phyloP scores from a whole-genome alignment of 2,329 filamentous ascomycete genomes.

The Rhynchosporium agropyri region DNA sequence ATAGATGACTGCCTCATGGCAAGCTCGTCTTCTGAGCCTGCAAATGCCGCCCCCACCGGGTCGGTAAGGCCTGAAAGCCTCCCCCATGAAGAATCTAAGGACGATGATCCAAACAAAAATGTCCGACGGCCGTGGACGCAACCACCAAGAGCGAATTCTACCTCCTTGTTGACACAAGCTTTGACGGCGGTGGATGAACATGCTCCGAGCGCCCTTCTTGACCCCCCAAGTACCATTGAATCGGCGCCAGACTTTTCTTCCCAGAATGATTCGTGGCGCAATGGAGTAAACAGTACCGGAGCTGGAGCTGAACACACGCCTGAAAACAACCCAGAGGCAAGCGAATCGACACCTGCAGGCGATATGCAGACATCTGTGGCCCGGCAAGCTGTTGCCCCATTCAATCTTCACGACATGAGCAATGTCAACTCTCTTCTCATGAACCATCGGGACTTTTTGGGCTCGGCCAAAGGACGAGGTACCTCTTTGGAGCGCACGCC shows the following conservation, averaged over 20 bases:
- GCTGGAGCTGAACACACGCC: slow-evolving; percentile 16
- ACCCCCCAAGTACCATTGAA: slow-evolving; percentile 5
- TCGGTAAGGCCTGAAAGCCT: slow-evolving; percentile 38
- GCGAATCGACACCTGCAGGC: slow-evolving; percentile 19
- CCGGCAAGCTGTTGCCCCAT: slow-evolving; percentile 21
- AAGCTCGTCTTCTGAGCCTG: slow-evolving; percentile 40
- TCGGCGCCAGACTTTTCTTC: not conserved
- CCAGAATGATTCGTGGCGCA: slow-evolving; percentile 23
- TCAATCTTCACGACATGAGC: slow-evolving; percentile 40
- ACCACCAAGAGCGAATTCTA: slow-evolving; percentile 30
- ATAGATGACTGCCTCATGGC: slow-evolving; percentile 45
- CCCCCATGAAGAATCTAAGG: slow-evolving; percentile 29
- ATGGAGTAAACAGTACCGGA: slow-evolving; percentile 27
- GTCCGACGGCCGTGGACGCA: slow-evolving; percentile 26
- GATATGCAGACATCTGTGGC: slow-evolving; percentile 24
- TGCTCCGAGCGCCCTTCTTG: slow-evolving; percentile 5
- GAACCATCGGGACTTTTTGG: slow-evolving; percentile 44
- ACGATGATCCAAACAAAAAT: slow-evolving; percentile 33
- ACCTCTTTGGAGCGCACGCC: slow-evolving; percentile 49
- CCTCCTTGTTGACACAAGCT: slow-evolving; percentile 40
- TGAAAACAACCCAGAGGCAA: slow-evolving; percentile 28
- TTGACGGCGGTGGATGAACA: slow-evolving; percentile 33
- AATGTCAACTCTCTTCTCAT: slow-evolving; percentile 43
- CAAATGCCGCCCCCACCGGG: slow-evolving; percentile 41
- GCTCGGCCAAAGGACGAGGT: slow-evolving; percentile 41